A percentile compares a stretch with the other conserved stretches of the same genome.
Evolutionary conservation across 441 rosid species (phyloP).

Genomic region (Erysimum cheiri): DNA sequence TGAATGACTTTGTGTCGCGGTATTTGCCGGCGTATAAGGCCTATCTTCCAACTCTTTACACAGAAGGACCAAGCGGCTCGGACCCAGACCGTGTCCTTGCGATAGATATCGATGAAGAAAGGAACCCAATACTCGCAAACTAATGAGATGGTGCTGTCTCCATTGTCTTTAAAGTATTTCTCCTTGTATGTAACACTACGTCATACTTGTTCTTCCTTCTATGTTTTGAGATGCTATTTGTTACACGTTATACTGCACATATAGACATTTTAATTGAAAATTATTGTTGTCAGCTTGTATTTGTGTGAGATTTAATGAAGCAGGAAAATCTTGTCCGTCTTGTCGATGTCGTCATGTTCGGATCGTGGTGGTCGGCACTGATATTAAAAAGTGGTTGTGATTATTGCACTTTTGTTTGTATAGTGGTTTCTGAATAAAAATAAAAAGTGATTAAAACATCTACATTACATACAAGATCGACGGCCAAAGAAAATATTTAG

Average conservation of each 20-base stretch:
- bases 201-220: constrained; percentile 15
- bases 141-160: constrained; percentile 3
- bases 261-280: neutral
- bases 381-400: neutral
- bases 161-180: neutral
- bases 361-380: constrained; percentile 25
- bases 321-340: constrained; percentile 28
- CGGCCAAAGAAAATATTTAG: neutral
- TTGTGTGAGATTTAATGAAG: constrained; percentile 15
- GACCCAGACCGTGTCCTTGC: constrained; percentile 62
- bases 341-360: constrained; percentile 31
- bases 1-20: constrained; percentile 87
- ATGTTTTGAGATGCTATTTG: constrained; percentile 15
- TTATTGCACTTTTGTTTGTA: neutral
- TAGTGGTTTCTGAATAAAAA: constrained; percentile 8
- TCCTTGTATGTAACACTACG: constrained; percentile 28
- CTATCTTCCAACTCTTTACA: constrained; percentile 78
- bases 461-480: constrained; percentile 5
- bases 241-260: constrained; percentile 25
- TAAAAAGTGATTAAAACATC: neutral
- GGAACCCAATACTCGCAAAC: constrained; percentile 72
- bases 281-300: constrained; percentile 2
- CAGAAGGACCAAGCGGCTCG: constrained; percentile 88
- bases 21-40: constrained; percentile 91
- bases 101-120: constrained; percentile 80